phyloP scores from a whole-genome alignment of 2,329 filamentous ascomycete species.

The Aspergillus glaucus region DNA sequence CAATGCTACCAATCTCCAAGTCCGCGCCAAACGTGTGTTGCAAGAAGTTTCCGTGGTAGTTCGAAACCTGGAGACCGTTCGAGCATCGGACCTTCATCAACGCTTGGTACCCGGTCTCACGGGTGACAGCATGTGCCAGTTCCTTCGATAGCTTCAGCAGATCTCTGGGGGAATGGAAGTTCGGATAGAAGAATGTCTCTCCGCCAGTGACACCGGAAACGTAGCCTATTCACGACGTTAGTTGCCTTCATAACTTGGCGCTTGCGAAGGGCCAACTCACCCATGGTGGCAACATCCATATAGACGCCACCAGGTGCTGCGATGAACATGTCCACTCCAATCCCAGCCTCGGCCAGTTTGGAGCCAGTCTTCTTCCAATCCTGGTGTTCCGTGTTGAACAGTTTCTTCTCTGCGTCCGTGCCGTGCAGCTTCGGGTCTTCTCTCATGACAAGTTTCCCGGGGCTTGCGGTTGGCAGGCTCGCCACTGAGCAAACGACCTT shows the following conservation, averaged over 20 bases:
- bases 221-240: slow-evolving; percentile 52
- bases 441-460: slow-evolving; percentile 74
- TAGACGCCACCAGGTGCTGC: slow-evolving; percentile 86
- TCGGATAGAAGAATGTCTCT: slow-evolving; percentile 94
- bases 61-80: slow-evolving; percentile 84
- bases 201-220: slow-evolving; percentile 84
- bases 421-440: slow-evolving; percentile 82
- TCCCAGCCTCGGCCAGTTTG: slow-evolving; percentile 78
- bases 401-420: slow-evolving; percentile 84
- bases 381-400: slow-evolving; percentile 84
- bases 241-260: slow-evolving; percentile 1
- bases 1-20: slow-evolving; percentile 85
- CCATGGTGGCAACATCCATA: slow-evolving; percentile 86
- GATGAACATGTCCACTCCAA: slow-evolving; percentile 91
- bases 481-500: slow-evolving; percentile 86
- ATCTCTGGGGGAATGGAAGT: slow-evolving; percentile 85
- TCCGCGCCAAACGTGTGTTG: slow-evolving; percentile 94
- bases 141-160: slow-evolving; percentile 76
- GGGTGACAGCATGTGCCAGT: slow-evolving; percentile 74
- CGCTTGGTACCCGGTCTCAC: slow-evolving; percentile 91
- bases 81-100: slow-evolving; percentile 98
- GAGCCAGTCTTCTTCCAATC: slow-evolving; percentile 79
- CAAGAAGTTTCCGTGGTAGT: slow-evolving; percentile 94
- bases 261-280: slow-evolving; percentile 41
- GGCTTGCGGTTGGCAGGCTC: slow-evolving; percentile 85